Evolutionary conservation across 2,329 filamentous ascomycete genomes (phyloP).

Genomic region (Colletotrichum tofieldiae): DNA sequence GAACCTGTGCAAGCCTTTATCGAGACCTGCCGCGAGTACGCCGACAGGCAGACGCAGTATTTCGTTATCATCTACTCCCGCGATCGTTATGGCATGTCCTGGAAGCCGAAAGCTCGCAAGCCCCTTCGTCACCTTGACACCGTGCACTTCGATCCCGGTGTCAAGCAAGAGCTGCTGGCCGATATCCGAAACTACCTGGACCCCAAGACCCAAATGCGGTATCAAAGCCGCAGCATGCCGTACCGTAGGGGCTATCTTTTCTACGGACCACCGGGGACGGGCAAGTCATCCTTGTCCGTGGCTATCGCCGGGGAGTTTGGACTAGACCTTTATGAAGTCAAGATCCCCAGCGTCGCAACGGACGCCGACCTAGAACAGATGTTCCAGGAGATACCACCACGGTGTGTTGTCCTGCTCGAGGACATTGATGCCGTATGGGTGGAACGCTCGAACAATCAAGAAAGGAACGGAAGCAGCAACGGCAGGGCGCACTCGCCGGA

Average conservation of each 20-base stretch:
- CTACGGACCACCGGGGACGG: slow-evolving; percentile 74
- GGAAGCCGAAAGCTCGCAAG: slow-evolving; percentile 65
- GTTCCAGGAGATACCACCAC: slow-evolving; percentile 66
- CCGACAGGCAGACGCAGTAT: slow-evolving; percentile 64
- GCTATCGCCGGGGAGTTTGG: slow-evolving; percentile 67
- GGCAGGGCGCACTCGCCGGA: slow-evolving; percentile 33
- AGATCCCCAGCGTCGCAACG: slow-evolving; percentile 64
- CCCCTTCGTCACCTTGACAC: slow-evolving; percentile 66
- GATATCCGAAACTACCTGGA: slow-evolving; percentile 69
- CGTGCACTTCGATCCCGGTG: slow-evolving; percentile 63
- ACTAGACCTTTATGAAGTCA: slow-evolving; percentile 65
- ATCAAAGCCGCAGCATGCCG: slow-evolving; percentile 70
- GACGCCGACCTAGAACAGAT: slow-evolving; percentile 67
- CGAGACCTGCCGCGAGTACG: slow-evolving; percentile 63
- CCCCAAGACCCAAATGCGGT: slow-evolving; percentile 67
- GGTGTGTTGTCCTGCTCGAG: slow-evolving; percentile 69
- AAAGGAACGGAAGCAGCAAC: slow-evolving; percentile 18
- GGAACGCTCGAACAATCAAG: slow-evolving; percentile 42
- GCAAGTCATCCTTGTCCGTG: slow-evolving; percentile 71
- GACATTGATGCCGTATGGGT: slow-evolving; percentile 65
- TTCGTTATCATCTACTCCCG: slow-evolving; percentile 66
- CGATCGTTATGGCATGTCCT: slow-evolving; percentile 62
- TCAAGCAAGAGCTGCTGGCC: slow-evolving; percentile 63
- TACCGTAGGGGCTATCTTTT: slow-evolving; percentile 72
- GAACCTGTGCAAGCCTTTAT: slow-evolving; percentile 64